phyloP scores from a whole-genome alignment of 2,329 filamentous ascomycete species.

The Aspergillus cejpii region DNA sequence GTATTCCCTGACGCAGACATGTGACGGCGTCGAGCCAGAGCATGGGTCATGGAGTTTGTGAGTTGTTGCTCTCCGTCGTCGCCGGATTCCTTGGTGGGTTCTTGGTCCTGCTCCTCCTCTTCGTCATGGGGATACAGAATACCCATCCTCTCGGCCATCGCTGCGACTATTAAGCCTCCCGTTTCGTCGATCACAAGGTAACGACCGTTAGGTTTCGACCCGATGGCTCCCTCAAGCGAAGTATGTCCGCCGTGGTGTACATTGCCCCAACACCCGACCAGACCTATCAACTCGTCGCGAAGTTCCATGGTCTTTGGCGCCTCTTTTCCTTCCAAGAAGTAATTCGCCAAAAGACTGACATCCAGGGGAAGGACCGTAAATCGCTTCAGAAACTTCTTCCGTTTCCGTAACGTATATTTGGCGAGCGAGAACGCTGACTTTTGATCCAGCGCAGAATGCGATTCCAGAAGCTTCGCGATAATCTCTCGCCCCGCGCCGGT shows the following conservation, averaged over 20 bases:
- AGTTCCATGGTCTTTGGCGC: constrained; percentile 75
- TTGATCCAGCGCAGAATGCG: constrained; percentile 82
- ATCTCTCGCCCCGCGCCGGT: constrained; percentile 77
- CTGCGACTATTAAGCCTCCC: constrained; percentile 71
- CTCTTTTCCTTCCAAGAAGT: constrained; percentile 73
- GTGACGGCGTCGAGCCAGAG: constrained; percentile 18
- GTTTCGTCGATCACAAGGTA: constrained; percentile 87
- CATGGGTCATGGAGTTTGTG: constrained; percentile 2
- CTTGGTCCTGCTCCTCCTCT: constrained; percentile 19
- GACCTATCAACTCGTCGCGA: constrained; percentile 71
- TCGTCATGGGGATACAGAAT: constrained; percentile 55
- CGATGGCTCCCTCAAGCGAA: constrained; percentile 19
- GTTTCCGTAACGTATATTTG: constrained; percentile 93
- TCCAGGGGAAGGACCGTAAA: constrained; percentile 84
- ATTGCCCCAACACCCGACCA: constrained; percentile 85
- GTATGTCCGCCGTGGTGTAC: constrained; percentile 62
- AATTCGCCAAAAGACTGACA: constrained; percentile 66
- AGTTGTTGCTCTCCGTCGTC: constrained; percentile 22
- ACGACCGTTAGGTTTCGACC: constrained; percentile 47
- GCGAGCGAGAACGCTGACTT: constrained; percentile 91
- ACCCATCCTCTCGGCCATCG: constrained; percentile 83
- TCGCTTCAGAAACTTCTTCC: constrained; percentile 82
- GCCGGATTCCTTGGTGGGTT: constrained; percentile 8
- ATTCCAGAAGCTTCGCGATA: constrained; percentile 85
- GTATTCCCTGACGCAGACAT: constrained; percentile 51